phyloP scores from a whole-genome alignment of 345 rosid species.

The Euphorbia tirucalli region DNA sequence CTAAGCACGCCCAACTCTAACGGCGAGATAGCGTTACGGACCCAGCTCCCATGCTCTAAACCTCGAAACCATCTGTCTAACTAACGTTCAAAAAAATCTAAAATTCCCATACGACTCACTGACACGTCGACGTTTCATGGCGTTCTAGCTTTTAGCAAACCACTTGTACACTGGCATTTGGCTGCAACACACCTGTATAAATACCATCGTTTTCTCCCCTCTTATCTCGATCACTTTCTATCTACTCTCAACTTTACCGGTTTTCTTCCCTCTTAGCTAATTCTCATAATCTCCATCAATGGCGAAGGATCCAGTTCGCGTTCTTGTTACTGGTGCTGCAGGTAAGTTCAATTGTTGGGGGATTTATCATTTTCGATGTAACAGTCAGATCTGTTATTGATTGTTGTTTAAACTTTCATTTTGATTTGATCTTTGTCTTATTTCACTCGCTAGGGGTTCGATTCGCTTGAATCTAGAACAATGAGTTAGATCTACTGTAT shows the following conservation, averaged over 20 bases:
- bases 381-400: not conserved
- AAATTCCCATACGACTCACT: not conserved
- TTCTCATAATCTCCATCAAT: conserved; percentile 38
- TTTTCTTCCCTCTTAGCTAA: not conserved
- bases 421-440: not conserved
- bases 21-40: not conserved
- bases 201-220: not conserved
- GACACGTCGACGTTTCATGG: not conserved
- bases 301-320: conserved; percentile 94
- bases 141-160: too few species aligned
- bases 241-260: not conserved
- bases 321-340: conserved; percentile 99
- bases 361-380: not conserved
- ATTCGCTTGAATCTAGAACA: not conserved
- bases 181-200: not conserved
- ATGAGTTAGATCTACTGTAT: conserved; percentile 1
- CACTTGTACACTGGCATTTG: too few species aligned
- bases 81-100: too few species aligned
- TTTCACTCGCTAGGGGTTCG: not conserved
- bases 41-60: too few species aligned
- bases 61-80: too few species aligned
- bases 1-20: not conserved
- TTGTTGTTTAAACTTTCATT: not conserved
- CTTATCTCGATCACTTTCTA: not conserved
- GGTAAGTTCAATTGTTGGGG: too few species aligned